Base-by-base conservation (phyloP, 371 early-diverging fungal genomes). In the Lichtheimia ornata region DNA sequence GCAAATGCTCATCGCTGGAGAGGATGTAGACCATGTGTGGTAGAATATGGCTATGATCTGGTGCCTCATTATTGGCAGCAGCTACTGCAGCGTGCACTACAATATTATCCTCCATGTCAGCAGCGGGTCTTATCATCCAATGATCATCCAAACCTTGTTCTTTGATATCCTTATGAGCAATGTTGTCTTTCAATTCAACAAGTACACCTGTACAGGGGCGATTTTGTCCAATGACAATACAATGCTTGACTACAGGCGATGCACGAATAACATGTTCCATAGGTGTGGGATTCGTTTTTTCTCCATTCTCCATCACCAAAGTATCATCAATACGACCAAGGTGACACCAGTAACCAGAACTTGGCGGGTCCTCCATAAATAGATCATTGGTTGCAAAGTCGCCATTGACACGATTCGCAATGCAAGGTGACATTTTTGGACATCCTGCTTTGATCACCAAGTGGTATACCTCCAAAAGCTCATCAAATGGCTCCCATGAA, bases 261-360 rank as follows among this genome's bases (percentile, higher is more conserved):
- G 50, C 52, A 4, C 60, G 62, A 15, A 77, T 66, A 2, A 50
- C 55, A 0, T 15, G 50, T 55, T 77, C 78, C 62, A 79, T 73
- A 1, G 73, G 71, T 12, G 68, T 5, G 12, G 79, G 76, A 27
- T 73, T 75, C 0, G 74, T 72, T 56, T 79, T 79, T 63, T 79
- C 76, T 1, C 76, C 79, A 42, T 75, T 79, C 45, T 65, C 52
- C 73, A 75, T 71, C 5, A 70, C 50, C 11, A 75, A 18, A 0
- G 64, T 70, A 56, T 78, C 73, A 45, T 75, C 79, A 4, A 56
- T 56, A 18, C 79, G 65, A 9, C 79, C 71, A 17, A 60, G 13
- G 20, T 70, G 64, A 11, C 5, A 45, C 30, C 67, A 74, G 3
- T 52, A 63, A 11, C 60, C 67, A 11, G 66, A 47, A 17, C 13